Percentiles rank a stretch among this genome's conserved stretches.
phyloP scores from a whole-genome alignment of 1,284 basidiomycete species.

The Moniliella sp. region DNA sequence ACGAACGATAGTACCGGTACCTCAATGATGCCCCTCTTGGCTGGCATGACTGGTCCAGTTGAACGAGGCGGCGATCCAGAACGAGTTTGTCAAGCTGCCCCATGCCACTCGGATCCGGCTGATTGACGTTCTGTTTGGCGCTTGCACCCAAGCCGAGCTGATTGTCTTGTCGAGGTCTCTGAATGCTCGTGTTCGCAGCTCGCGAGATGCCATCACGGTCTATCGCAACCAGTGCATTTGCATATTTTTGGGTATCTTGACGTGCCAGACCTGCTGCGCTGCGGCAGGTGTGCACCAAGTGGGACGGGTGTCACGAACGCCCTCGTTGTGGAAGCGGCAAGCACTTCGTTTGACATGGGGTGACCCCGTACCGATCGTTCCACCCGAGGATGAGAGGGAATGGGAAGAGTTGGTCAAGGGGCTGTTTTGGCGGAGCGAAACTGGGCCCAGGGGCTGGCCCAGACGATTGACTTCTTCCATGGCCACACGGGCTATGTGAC shows the following conservation, averaged over 20 bases:
- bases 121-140: constrained; percentile 13
- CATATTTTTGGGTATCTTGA: constrained; percentile 47
- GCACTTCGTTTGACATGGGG: constrained; percentile 51
- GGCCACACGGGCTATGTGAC: constrained; percentile 76
- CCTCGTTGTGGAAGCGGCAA: constrained; percentile 52
- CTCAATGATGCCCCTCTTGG: not conserved
- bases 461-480: constrained; percentile 51
- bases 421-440: constrained; percentile 64
- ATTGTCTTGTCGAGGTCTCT: constrained; percentile 37
- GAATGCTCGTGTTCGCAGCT: constrained; percentile 55
- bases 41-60: not conserved
- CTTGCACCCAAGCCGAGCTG: constrained; percentile 17
- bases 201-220: constrained; percentile 57
- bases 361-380: constrained; percentile 41
- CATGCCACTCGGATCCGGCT: constrained; percentile 9
- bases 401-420: constrained; percentile 52
- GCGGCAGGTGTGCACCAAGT: constrained; percentile 20
- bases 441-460: constrained; percentile 47
- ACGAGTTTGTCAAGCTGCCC: constrained; percentile 8
- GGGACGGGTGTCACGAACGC: constrained; percentile 34
- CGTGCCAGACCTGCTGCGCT: constrained; percentile 43
- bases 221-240: constrained; percentile 48
- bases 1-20: not conserved
- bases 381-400: constrained; percentile 6
- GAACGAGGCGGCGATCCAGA: constrained; percentile 3